Evolutionary conservation across 257 asterid species (phyloP), one percentile per base, ranked within the genome.

Genomic region (Verbascum thapsus): DNA sequence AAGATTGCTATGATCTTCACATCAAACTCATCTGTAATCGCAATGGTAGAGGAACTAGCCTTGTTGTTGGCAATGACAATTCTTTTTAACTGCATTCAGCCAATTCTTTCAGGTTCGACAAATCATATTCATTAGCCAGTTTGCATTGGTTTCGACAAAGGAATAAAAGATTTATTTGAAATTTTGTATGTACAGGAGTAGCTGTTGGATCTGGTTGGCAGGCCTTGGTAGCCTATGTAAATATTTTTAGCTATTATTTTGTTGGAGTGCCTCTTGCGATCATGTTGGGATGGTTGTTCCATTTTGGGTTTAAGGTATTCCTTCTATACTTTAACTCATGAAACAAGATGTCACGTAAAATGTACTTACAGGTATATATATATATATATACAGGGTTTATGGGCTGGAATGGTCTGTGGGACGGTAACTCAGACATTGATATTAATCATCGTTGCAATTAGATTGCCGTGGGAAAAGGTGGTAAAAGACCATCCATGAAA

Each of bases 141-240:
- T n/a, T n/a, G n/a, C n/a, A n/a, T n/a, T n/a, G n/a, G n/a, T n/a
- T n/a, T n/a, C n/a, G n/a, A n/a, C n/a, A 55, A 11, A 47, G 48
- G 58, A 45, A 40, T 8, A 5, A 7, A 38, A 40, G 7, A 6
- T 58, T 20, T 49, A 19, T 45, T 23, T 23, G 34, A n/a, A 23
- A 52, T 48, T 17, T 54, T 23, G 39, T 51, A 32, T 38, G 68
- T 65, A 32, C 81, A 83, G 85, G 90, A 63, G 83, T 81, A 17
- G 90, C 87, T 32, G 81, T 81, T 66, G 90, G 87, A 54, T 78
- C 72, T 34, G 90, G 90, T 56, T 81, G 87, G 90, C 90, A 83
- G 64, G 83, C 72, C 3, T 56, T 47, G 62, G 90, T 81, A 52
- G 85, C 90, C 11, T 72, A 73, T 53, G 45, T 81, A 30, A 83